Evolutionary conservation across 306 rosid genomes (phyloP), one percentile per base, ranked within the genome.

Genomic region (Calophaca sinica): DNA sequence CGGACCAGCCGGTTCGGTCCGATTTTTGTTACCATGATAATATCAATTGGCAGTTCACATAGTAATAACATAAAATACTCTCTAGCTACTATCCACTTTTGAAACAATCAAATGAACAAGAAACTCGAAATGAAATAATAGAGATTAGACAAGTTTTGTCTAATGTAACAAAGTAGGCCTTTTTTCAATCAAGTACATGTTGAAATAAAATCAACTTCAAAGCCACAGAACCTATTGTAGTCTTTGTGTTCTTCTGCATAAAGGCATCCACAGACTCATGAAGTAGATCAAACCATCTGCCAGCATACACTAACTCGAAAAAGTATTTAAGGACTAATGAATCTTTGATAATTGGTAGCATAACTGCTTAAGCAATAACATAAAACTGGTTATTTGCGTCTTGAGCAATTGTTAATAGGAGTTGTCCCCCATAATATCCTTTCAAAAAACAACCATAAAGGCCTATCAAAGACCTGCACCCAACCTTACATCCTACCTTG

Each of bases 281-380:
- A 62, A 91, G 98, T 1, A 96, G 97, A 72, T 94, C 97, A 6
- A 91, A 94, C 98, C 98, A 91, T 86, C 97, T 54, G 2, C 97
- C 97, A 60, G 98, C 98, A 38, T 94, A 94, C 7, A 94, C 96
- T 61, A 94, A 78, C 90, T 94, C 98, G 0, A 96, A 96, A 51
- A 20, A 20, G 1, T 91, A 94, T 62, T 90, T 91, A 38, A 94
- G 96, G 38, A 97, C 96, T 0, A 87, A 49, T 0, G 89, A 67
- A 53, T 94, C 98, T 69, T 94, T 94, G 9, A 82, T 20, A 20
- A 20, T 20, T 20, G 26, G 26, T 20, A 20, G 26, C 26, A 20
- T 20, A 20, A 20, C 26, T 20, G 26, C 26, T 20, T 20, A 20
- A 20, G 26, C 26, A 20, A 20, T 20, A 0, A 20, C 26, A 1